These are phyloP conservation scores for Trichoderma endophyticum DNA, from an alignment of 2,329 filamentous ascomycete species.

Conservation along the genomic window DNA sequence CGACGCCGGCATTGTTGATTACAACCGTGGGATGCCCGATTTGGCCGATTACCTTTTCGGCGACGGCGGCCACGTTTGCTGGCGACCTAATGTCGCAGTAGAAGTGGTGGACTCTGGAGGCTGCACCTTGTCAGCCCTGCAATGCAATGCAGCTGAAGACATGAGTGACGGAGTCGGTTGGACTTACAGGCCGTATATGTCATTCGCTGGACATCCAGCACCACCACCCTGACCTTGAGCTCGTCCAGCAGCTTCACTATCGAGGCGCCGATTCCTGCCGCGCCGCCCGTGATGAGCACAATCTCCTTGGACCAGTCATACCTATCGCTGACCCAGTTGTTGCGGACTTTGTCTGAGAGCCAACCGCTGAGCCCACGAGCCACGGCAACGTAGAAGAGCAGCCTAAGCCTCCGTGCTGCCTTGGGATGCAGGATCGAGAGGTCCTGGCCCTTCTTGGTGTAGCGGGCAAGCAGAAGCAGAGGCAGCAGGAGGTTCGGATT, in stretches of 20 bases:
- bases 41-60: conserved; percentile 49
- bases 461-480: conserved; percentile 59
- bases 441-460: conserved; percentile 59
- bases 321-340: conserved; percentile 37
- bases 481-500: conserved; percentile 64
- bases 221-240: conserved; percentile 62
- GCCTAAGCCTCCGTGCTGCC: conserved; percentile 47
- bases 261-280: conserved; percentile 67
- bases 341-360: conserved; percentile 33
- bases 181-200: conserved; percentile 49
- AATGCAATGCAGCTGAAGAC: conserved; percentile 5
- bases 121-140: conserved; percentile 22
- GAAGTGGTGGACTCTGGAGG: conserved; percentile 61
- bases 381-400: conserved; percentile 32
- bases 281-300: conserved; percentile 71
- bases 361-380: conserved; percentile 29
- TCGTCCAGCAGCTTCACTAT: conserved; percentile 65
- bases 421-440: conserved; percentile 51
- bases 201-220: conserved; percentile 66
- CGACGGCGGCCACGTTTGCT: conserved; percentile 49
- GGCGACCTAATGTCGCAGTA: conserved; percentile 66
- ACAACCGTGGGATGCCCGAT: conserved; percentile 66
- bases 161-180: neutral
- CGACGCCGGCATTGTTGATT: conserved; percentile 69
- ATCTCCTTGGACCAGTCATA: conserved; percentile 69